Base-by-base conservation (phyloP, 1,139 yeast genomes). In the Candida tropicalis region DNA sequence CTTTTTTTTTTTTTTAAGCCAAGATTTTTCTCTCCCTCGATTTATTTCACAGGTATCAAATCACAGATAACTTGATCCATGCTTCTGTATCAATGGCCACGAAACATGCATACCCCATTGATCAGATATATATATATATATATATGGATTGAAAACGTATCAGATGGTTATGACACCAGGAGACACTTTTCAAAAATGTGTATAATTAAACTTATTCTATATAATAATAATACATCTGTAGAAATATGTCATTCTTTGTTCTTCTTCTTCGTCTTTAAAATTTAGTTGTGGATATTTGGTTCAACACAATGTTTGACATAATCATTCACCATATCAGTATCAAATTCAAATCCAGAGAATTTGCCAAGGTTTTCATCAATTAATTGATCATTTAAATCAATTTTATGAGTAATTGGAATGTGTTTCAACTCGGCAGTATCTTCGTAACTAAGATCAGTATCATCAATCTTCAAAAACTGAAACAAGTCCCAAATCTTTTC, bases 401-500 rank as follows among this genome's bases (percentile, higher is more conserved):
- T 24, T 4, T 37, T 36, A 2, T 53, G 24, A 3, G 68, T 59
- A 4, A 68, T 57, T 5, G 40, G 42, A 16, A 62, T 44, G 11
- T 16, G 11, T 16, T 23, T 16, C 20, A 5, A 31, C 6, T 20
- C n/a, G 15, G 16, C 41, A 8, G 20, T 17, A 12, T 35, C 18
- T 11, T 15, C 28, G 5, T 23, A 15, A 18, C 22, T 47, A 3
- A 38, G 38, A 13, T 49, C 41, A 3, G 39, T 37, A 6, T 38
- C 45, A 6, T 50, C 34, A n/a, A 37, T 37, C 28, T 49, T 48
- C 39, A 67, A 39, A 46, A 55, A 61, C 22, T 49, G 52, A 40
- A 68, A 58, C 12, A 67, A 54, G 25, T 57, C 67, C 62, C 65
- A 63, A 2, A 66, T 43, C 42, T 58, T 62, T 27, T 55, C 62